Evolutionary conservation across 306 rosid species (phyloP).

Genomic region (Corylus heterophylla): DNA sequence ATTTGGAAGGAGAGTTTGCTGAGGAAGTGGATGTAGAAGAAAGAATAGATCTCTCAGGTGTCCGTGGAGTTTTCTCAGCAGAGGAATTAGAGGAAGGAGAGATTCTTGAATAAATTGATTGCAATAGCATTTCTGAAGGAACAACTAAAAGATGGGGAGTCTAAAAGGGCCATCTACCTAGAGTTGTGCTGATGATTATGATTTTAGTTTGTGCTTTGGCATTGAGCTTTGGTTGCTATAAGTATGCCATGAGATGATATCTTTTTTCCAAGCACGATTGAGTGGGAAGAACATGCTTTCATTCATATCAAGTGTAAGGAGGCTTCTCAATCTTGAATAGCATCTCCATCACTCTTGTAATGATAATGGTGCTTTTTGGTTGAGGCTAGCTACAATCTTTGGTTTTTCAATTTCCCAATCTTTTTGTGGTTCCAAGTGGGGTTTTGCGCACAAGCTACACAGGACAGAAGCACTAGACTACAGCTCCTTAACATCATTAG

Average conservation of each 20-base stretch:
- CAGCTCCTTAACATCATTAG: background rate
- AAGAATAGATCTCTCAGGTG: conserved; percentile 23
- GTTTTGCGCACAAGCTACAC: background rate
- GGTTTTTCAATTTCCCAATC: background rate
- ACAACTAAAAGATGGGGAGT: background rate
- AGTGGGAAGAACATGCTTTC: background rate
- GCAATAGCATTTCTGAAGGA: background rate
- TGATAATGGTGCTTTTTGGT: background rate
- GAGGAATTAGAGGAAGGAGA: conserved; percentile 87
- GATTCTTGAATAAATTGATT: conserved; percentile 50
- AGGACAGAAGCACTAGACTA: background rate
- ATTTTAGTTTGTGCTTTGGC: background rate
- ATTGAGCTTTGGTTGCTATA: background rate
- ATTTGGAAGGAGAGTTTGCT: conserved; percentile 49
- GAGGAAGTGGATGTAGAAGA: conserved; percentile 37
- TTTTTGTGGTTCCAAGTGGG: background rate
- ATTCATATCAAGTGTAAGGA: background rate
- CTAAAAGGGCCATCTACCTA: background rate
- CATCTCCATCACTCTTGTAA: background rate
- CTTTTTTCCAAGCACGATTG: background rate
- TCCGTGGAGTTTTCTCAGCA: conserved; percentile 23
- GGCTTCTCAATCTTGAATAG: background rate
- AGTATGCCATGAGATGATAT: background rate
- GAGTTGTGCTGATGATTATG: background rate
- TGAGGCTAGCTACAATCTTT: background rate